Percentiles rank a stretch among this genome's conserved stretches.
Conservation (phyloP, 768 basidiomycete genomes). For the Pulveroboletus sp. region DNA sequence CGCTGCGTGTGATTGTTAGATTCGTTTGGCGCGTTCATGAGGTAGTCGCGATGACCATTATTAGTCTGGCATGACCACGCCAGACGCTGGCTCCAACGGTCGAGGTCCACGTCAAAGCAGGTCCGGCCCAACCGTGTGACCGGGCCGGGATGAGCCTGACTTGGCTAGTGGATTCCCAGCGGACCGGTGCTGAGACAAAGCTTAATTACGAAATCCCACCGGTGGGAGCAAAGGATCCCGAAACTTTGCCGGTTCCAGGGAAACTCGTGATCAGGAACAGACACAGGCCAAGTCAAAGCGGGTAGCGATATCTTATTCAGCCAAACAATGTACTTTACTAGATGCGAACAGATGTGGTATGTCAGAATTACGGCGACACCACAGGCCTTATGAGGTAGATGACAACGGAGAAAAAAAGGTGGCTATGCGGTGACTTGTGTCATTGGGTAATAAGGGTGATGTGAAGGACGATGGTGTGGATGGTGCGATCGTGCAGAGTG, state of each 20-base stretch:
- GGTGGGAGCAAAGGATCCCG: background rate
- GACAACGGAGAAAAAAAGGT: background rate
- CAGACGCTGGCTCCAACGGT: no score
- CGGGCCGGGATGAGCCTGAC: background rate
- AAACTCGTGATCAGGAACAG: background rate
- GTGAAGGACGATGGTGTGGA: conserved; percentile 25
- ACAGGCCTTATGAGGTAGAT: conserved; percentile 9
- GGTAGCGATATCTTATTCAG: background rate
- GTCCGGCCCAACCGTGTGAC: conserved; percentile 1
- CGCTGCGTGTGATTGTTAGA: no score
- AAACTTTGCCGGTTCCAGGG: background rate
- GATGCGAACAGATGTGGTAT: conserved; percentile 23
- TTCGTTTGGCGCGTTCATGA: no score
- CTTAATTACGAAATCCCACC: background rate
- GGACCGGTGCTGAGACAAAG: conserved; percentile 1
- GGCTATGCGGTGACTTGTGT: conserved; percentile 24
- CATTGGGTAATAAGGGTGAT: conserved; percentile 16
- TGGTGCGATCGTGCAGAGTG: conserved; percentile 15
- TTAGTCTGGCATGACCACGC: no score
- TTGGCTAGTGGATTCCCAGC: no score
- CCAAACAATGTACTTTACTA: background rate
- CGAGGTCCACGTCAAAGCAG: no score
- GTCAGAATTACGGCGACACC: conserved; percentile 29
- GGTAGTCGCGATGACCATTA: background rate
- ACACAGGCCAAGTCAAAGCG: background rate